Evolutionary conservation across 805 yeast species (phyloP).

Genomic region (Candida xiaguanensis): DNA sequence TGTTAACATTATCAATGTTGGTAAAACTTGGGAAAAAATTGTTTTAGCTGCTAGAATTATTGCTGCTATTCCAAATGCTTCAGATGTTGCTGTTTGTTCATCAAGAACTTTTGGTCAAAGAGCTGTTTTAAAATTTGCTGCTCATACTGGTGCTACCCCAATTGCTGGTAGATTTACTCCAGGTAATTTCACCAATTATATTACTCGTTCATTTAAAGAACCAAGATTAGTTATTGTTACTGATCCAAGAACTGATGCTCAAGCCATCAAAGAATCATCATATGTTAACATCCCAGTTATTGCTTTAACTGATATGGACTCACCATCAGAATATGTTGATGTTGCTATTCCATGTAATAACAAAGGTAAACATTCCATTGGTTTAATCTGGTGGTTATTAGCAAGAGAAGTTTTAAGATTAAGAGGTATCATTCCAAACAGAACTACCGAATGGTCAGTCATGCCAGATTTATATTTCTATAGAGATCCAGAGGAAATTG

Average conservation of each 20-base stretch:
- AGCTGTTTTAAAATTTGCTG: constrained; percentile 98
- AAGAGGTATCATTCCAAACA: constrained; percentile 95
- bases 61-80: constrained; percentile 98
- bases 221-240: constrained; percentile 99
- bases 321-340: constrained; percentile 98
- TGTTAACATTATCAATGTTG: constrained; percentile 96
- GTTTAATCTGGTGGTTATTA: constrained; percentile 99
- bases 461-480: constrained; percentile 99
- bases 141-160: constrained; percentile 99
- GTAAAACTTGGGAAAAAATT: constrained; percentile 99
- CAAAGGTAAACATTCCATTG: constrained; percentile 99
- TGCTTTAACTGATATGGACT: constrained; percentile 97
- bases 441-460: constrained; percentile 96
- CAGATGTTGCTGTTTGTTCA: constrained; percentile 98
- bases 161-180: constrained; percentile 99
- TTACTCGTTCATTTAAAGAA: constrained; percentile 99
- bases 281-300: constrained; percentile 99
- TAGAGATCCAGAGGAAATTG: constrained; percentile 99
- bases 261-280: constrained; percentile 99
- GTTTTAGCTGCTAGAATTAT: constrained; percentile 99
- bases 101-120: constrained; percentile 99
- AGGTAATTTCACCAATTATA: constrained; percentile 99
- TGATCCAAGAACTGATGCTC: constrained; percentile 99
- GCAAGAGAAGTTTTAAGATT: constrained; percentile 99
- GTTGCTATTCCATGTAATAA: constrained; percentile 99